Evolutionary conservation across 805 yeast species (phyloP), one percentile per base, ranked within the genome.

Genomic region (Phaffomyces thermotolerans): DNA sequence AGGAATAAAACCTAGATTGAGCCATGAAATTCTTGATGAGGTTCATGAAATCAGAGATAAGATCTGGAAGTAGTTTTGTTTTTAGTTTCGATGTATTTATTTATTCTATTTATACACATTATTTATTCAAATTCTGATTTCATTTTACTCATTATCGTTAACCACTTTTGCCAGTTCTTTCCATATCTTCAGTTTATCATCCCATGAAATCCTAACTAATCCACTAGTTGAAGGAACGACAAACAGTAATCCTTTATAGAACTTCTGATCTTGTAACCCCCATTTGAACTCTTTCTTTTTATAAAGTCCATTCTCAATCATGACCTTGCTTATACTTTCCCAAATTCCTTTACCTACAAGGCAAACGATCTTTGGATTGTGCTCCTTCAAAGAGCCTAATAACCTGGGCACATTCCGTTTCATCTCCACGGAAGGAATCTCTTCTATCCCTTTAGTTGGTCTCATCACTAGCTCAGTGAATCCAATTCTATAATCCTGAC

Each of bases 191-290:
- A 76, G 53, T 53, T 79, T 79, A 34, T 67, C 69, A 0, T 60
- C 64, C 44, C 64, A 65, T 25, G 68, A 62, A 54, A 78, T 63
- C 9, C 81, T 71, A 8, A 81, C 90, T 8, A 84, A 60, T 2
- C 91, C 91, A 6, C 88, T 81, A 0, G 90, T 82, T 37, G 79
- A 79, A 3, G 90, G 89, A 24, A 82, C 71, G 6, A 84, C 88
- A 58, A 70, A 79, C 0, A 77, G 57, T 6, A 54, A 45, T n/a
- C 60, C 50, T 24, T 45, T 23, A 52, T 42, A 41, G 4, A 40
- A 36, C 5, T 24, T 34, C 23, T 41, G 44, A 10, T 36, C 27
- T 36, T 65, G 74, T 36, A 54, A 42, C 1, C 91, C 93, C 78
- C 81, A 84, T 30, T 51, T 36, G 47, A 83, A 81, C 22, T 56